Base-by-base conservation (phyloP, 306 rosid genomes). In the Prunus davidiana region DNA sequence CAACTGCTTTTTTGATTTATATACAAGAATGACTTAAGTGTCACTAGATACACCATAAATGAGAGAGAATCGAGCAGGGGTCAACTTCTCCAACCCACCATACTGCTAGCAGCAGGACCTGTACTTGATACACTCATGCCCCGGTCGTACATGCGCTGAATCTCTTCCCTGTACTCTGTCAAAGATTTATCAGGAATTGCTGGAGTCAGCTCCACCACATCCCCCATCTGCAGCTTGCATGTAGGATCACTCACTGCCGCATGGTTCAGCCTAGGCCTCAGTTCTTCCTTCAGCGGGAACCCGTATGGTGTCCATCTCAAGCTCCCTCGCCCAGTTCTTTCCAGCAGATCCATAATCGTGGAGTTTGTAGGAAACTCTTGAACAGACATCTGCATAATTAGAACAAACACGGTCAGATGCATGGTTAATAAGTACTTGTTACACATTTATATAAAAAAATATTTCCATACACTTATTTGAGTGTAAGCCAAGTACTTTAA, bases 161-260 rank as follows among this genome's bases (percentile, higher is more conserved):
- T 96, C 82, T 96, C 96, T 76, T 92, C 98, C 86, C 99, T 84
- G 81, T 89, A 96, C 81, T 89, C 98, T 0, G 93, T 81, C 70
- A 96, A 84, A 41, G 87, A 89, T 85, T 89, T 87, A 76, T 89
- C 87, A 2, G 97, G 88, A 66, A 96, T 92, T 57, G 91, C 84
- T 4, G 96, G 97, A 58, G 96, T 89, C 32, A 96, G 88, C 81
- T 96, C 97, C 78, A 91, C 86, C 82, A 96, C 91, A 43, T 96
- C 99, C 41, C 99, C 98, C 98, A 96, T 96, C 80, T 88, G 91
- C 84, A 96, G 84, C 89, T 86, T 89, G 88, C 90, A 86, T 24
- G 76, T 79, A 34, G 96, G 89, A 76, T 96, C 96, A 52, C 78
- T 86, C 61, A 87, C 96, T 15, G 93, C 88, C 66, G 76, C 82